phyloP scores from a whole-genome alignment of 805 yeast species.

The Kodamaea kakaduensis region DNA sequence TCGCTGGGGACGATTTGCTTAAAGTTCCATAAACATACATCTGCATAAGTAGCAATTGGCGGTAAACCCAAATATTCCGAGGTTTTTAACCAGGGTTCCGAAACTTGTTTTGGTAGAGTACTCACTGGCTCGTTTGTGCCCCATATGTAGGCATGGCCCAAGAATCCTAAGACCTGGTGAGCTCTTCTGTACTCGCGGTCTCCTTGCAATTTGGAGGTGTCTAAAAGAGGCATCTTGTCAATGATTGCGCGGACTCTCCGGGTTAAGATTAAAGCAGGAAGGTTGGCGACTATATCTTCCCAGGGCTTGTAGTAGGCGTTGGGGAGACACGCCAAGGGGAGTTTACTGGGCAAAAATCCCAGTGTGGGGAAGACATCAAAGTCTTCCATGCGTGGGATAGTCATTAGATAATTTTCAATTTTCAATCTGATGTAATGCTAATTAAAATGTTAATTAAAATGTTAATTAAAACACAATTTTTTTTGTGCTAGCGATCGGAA shows the following conservation, averaged over 20 bases:
- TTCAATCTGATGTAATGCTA: no score
- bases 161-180: slow-evolving; percentile 69
- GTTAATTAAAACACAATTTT: no score
- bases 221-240: slow-evolving; percentile 58
- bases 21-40: slow-evolving; percentile 86
- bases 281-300: slow-evolving; percentile 63
- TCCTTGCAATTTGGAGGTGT: slow-evolving; percentile 41
- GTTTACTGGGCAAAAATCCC: slow-evolving; percentile 73
- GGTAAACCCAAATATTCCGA: slow-evolving; percentile 66
- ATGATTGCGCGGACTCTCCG: slow-evolving; percentile 56
- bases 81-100: slow-evolving; percentile 64
- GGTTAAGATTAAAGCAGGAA: slow-evolving; percentile 73
- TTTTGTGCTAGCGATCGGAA: no score
- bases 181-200: slow-evolving; percentile 70
- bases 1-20: slow-evolving; percentile 50
- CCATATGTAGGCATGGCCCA: slow-evolving; percentile 92
- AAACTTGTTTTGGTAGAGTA: slow-evolving; percentile 60
- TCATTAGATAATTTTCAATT: no score
- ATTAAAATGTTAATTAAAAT: no score
- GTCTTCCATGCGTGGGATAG: slow-evolving; percentile 40
- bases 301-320: slow-evolving; percentile 65
- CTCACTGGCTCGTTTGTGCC: slow-evolving; percentile 60
- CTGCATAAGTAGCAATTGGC: slow-evolving; percentile 85
- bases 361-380: slow-evolving; percentile 66
- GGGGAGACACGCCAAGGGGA: slow-evolving; percentile 61